Percentiles rank a stretch among this genome's conserved stretches.
Conservation (phyloP, 768 basidiomycete genomes). For the Asterophora parasitica region DNA sequence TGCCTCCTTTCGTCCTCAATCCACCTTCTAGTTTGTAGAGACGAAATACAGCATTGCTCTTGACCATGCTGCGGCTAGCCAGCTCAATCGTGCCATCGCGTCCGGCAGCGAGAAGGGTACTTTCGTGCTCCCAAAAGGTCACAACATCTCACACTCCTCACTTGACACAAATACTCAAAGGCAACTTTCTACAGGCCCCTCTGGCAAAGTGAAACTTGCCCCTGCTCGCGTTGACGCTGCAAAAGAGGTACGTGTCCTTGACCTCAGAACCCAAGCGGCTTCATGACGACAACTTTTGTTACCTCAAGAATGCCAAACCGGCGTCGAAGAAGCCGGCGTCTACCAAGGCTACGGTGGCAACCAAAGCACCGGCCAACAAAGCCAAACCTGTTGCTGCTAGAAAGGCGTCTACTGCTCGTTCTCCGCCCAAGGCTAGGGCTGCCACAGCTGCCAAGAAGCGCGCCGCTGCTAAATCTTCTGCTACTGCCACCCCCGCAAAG, state of each 20-base stretch:
- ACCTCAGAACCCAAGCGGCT: constrained; percentile 1
- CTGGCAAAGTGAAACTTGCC: constrained; percentile 38
- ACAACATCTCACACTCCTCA: neutral
- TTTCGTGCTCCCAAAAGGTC: constrained; percentile 49
- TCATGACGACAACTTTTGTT: neutral
- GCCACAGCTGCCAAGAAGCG: constrained; percentile 24
- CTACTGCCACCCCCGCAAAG: constrained; percentile 17
- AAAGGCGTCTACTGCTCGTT: constrained; percentile 10
- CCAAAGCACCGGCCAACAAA: constrained; percentile 26
- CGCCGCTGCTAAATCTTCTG: constrained; percentile 12
- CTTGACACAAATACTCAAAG: constrained; percentile 6
- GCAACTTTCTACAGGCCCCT: constrained; percentile 21
- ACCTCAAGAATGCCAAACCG: constrained; percentile 37
- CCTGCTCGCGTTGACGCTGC: constrained; percentile 52
- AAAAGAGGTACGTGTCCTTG: constrained; percentile 36
- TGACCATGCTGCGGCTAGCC: constrained; percentile 64
- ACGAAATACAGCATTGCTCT: constrained; percentile 76
- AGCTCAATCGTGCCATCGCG: constrained; percentile 79
- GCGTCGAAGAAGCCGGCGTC: constrained; percentile 34
- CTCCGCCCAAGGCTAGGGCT: constrained; percentile 25
- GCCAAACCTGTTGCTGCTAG: constrained; percentile 18
- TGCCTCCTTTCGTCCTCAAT: constrained; percentile 12
- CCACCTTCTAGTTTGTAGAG: constrained; percentile 63
- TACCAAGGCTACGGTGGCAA: constrained; percentile 18
- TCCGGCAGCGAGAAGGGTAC: constrained; percentile 43